A percentile compares a stretch with the other conserved stretches of the same genome.
phyloP scores from a whole-genome alignment of 2,329 filamentous ascomycete genomes.

The Penicillium sp. region DNA sequence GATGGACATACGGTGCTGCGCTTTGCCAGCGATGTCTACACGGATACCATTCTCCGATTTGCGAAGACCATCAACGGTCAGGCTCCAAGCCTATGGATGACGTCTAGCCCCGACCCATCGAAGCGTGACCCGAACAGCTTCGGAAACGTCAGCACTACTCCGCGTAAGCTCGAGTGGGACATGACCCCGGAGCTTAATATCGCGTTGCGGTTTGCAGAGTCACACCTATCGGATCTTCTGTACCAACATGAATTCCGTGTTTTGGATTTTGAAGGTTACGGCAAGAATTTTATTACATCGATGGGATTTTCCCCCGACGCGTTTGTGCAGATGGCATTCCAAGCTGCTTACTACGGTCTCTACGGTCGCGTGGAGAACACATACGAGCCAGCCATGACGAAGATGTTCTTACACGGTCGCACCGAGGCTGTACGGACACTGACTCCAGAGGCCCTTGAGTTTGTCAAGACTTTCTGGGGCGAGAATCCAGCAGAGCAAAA shows the following conservation, averaged over 20 bases:
- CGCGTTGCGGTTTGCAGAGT: slow-evolving; percentile 92
- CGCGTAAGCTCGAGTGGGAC: slow-evolving; percentile 96
- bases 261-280: slow-evolving; percentile 82
- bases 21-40: slow-evolving; percentile 95
- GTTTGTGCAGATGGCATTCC: slow-evolving; percentile 98
- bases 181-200: slow-evolving; percentile 90
- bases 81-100: slow-evolving; percentile 88
- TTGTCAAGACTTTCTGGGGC: slow-evolving; percentile 91
- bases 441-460: slow-evolving; percentile 77
- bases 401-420: slow-evolving; percentile 85
- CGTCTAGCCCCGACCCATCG: slow-evolving; percentile 83
- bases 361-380: slow-evolving; percentile 93
- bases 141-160: slow-evolving; percentile 87
- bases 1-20: slow-evolving; percentile 95
- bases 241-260: slow-evolving; percentile 95
- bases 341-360: slow-evolving; percentile 94
- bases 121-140: slow-evolving; percentile 90
- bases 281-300: slow-evolving; percentile 95
- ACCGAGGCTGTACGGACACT: slow-evolving; percentile 92
- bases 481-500: slow-evolving; percentile 81
- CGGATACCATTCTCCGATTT: slow-evolving; percentile 94
- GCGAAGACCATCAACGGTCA: slow-evolving; percentile 93
- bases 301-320: slow-evolving; percentile 97
- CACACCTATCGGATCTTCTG: slow-evolving; percentile 86
- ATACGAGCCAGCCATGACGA: slow-evolving; percentile 98